Evolutionary conservation across 208 protist species (phyloP), one percentile per base, ranked within the genome.

Genomic region (Vickermania spadyakhi): DNA sequence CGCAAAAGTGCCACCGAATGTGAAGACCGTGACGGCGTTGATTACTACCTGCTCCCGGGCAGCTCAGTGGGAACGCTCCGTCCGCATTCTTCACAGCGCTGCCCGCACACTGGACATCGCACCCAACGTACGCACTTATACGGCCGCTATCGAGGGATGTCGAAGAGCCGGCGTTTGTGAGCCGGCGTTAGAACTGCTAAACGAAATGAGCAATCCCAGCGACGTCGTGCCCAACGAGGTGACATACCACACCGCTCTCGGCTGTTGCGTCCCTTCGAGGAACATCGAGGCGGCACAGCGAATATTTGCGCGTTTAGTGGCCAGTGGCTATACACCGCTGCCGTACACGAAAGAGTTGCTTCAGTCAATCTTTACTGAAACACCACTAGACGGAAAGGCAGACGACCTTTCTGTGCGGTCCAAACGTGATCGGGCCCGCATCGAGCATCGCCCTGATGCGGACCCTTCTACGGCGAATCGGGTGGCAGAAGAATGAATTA

Each of bases 71-170:
- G 72, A 87, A 60, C 71, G 79, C 31, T 75, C 75, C 7, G 77
- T 92, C 22, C 78, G 80, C 62, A 70, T 91, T 28, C 67, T 95
- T 2, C 60, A 86, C 13, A 77, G 90, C 51, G 85, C 76, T 11
- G 88, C 89, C 45, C 36, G 36, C 36, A 82, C 91, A 52, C 60
- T 95, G 52, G 63, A 75, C 28, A 74, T 92, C 22, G 84, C 88
- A 3, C 88, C 88, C 18, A 95, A 91, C 62, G 88, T 91, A 25
- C 66, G 84, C 51, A 95, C 84, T 13, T 95, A 92, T 77, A 95
- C 88, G 4, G 79, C 88, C n/a, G 84, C 78, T 11, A 92, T 95
- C 70, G 84, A 95, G 36, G 88, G 81, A 11, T 95, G 88, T 58
- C 72, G 83, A 5, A 76, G 84, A 29, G 88, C 84, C 4, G 76